These are phyloP conservation scores for Corymbia citriodora DNA, from an alignment of 441 rosid genomes.

Conservation along the genomic window DNA sequence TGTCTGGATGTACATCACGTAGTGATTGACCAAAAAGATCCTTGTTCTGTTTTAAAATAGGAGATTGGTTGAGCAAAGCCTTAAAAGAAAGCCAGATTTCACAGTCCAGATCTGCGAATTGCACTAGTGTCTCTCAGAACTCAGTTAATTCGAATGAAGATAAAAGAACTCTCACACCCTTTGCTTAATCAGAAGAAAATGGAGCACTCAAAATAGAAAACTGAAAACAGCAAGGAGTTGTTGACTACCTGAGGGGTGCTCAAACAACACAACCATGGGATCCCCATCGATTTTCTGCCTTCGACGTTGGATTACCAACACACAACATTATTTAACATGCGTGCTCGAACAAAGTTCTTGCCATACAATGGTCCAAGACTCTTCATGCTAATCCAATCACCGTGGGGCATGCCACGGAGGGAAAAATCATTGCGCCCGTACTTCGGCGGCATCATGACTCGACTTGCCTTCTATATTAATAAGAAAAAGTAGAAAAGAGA, in stretches of 20 bases:
- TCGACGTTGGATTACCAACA: neutral
- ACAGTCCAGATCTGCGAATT: neutral
- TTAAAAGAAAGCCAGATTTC: neutral
- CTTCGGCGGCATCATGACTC: neutral
- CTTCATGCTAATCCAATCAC: neutral
- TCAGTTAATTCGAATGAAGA: neutral
- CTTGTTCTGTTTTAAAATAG: accelerated
- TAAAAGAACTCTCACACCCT: neutral
- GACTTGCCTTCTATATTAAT: too few relatives aligned
- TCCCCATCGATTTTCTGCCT: neutral
- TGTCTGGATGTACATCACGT: too few relatives aligned
- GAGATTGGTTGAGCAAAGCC: neutral
- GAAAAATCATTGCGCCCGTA: neutral
- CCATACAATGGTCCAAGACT: neutral
- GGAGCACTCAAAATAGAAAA: neutral
- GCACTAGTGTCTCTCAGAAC: neutral
- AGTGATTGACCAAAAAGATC: neutral
- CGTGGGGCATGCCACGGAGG: neutral
- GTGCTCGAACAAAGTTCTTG: neutral
- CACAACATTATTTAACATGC: neutral
- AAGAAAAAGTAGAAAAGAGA: too few relatives aligned
- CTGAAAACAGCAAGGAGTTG: neutral
- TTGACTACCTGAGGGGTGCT: neutral
- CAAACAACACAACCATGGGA: neutral
- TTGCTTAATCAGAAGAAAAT: neutral